Conservation (phyloP, 371 early-diverging fungal genomes). For the Rhizopus stolonifer region DNA sequence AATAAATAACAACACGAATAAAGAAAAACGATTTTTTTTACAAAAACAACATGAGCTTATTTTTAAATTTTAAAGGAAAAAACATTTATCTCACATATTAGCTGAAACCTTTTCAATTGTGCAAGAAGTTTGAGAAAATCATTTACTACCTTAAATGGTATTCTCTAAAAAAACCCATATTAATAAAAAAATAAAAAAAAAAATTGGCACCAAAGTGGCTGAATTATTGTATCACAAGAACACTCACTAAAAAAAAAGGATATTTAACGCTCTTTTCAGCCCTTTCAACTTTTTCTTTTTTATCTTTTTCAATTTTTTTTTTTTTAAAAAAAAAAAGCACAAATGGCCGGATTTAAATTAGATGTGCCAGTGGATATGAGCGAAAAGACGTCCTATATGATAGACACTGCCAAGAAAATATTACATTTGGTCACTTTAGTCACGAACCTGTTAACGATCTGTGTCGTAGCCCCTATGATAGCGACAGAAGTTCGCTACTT, state of each 20-base stretch:
- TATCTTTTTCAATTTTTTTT: constrained; percentile 2
- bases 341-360: constrained; percentile 20
- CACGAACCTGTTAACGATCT: constrained; percentile 18
- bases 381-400: constrained; percentile 17
- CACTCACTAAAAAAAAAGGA: neutral
- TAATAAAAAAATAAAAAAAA: too few species aligned
- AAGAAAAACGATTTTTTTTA: too few species aligned
- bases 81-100: too few species aligned
- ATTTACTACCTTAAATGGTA: too few species aligned
- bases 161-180: too few species aligned
- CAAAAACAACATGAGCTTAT: too few species aligned
- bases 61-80: too few species aligned
- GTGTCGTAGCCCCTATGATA: constrained; percentile 29
- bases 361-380: constrained; percentile 25
- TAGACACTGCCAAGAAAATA: constrained; percentile 21
- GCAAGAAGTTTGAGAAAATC: too few species aligned
- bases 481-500: constrained; percentile 26
- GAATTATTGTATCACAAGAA: constrained; percentile 4
- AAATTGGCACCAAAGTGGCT: constrained; percentile 1
- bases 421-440: constrained; percentile 17
- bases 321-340: neutral
- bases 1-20: too few species aligned
- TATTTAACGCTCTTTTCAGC: constrained; percentile 3
- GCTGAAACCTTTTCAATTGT: too few species aligned
- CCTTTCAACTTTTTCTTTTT: constrained; percentile 7